Evolutionary conservation across 768 basidiomycete genomes (phyloP), one percentile per base, ranked within the genome.

Genomic region (Pulveroboletus sp.): DNA sequence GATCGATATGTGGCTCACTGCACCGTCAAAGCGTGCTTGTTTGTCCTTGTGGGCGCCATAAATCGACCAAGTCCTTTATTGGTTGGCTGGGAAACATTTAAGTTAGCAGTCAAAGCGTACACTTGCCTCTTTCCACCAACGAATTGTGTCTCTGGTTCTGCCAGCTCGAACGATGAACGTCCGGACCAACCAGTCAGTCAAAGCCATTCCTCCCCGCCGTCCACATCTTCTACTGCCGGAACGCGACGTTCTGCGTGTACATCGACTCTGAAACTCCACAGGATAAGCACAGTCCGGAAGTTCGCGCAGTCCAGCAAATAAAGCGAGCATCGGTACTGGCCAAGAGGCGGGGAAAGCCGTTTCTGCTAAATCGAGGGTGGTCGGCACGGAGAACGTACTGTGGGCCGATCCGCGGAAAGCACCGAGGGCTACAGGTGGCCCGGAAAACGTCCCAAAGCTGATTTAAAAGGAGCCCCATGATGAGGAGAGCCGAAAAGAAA

Each of bases 31-130:
- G 65, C 63, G 59, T 63, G 45, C 47, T 73, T 73, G 73, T 75
- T 73, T 73, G 73, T 71, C 68, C 71, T 68, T 73, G 72, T 73
- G 71, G 73, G 72, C 59, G 71, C 69, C 45, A 32, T 32, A 56
- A 61, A 49, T 50, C 50, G 19, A 43, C 12, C 7, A 49, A 47
- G 46, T 51, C 51, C 50, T 62, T 67, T 63, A 54, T 69, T 71
- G 58, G 63, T 63, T 47, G 57, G 57, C 58, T 62, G 58, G 51
- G 54, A 63, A 67, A 59, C 52, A 40, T 20, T 20, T 27, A 37
- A 40, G 51, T 50, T 43, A 45, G 43, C 19, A n/a, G 41, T 51
- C 54, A 43, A 45, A 24, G 48, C 32, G 16, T 53, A 23, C 44
- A 24, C 50, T 44, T 30, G 4, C 19, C 20, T 53, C 9, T 27